These are phyloP conservation scores for Dissophora ornata DNA, from an alignment of 192 early-diverging fungal genomes.

Conservation along the genomic window DNA sequence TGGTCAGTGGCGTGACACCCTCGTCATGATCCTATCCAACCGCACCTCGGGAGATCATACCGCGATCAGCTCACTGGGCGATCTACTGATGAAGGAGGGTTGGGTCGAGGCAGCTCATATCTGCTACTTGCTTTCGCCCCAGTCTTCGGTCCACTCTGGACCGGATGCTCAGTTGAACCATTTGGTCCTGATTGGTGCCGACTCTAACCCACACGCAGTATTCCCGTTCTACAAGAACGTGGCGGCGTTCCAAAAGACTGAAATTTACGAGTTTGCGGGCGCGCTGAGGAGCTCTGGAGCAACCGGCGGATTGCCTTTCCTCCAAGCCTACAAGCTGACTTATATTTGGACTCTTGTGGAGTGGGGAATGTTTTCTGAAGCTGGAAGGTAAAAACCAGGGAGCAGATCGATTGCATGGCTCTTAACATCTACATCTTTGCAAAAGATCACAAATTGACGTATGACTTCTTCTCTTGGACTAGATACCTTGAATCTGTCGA, in stretches of 20 bases:
- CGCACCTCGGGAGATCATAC: conserved; percentile 76
- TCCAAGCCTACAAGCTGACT: conserved; percentile 90
- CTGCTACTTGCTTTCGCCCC: conserved; percentile 81
- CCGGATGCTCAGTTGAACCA: conserved; percentile 70
- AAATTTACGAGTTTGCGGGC: conserved; percentile 85
- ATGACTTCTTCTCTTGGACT: too few relatives aligned
- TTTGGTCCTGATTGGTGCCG: conserved; percentile 75
- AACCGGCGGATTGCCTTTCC: conserved; percentile 77
- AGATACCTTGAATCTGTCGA: conserved; percentile 85
- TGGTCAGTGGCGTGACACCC: conserved; percentile 77
- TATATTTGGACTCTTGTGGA: conserved; percentile 88
- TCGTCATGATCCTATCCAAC: conserved; percentile 88
- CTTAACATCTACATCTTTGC: too few relatives aligned
- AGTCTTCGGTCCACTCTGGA: conserved; percentile 71
- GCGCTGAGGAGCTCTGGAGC: conserved; percentile 59
- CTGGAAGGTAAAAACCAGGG: conserved; percentile 57
- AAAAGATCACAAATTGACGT: too few relatives aligned
- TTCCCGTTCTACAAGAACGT: conserved; percentile 66
- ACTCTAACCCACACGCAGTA: conserved; percentile 48
- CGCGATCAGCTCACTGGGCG: conserved; percentile 82
- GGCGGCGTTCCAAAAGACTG: conserved; percentile 77
- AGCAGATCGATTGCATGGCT: too few relatives aligned
- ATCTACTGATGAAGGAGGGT: conserved; percentile 69
- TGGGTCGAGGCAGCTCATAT: conserved; percentile 77
- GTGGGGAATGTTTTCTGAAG: conserved; percentile 76